Conservation (phyloP, 2,329 filamentous ascomycete genomes). For the Cercospora beticola region DNA sequence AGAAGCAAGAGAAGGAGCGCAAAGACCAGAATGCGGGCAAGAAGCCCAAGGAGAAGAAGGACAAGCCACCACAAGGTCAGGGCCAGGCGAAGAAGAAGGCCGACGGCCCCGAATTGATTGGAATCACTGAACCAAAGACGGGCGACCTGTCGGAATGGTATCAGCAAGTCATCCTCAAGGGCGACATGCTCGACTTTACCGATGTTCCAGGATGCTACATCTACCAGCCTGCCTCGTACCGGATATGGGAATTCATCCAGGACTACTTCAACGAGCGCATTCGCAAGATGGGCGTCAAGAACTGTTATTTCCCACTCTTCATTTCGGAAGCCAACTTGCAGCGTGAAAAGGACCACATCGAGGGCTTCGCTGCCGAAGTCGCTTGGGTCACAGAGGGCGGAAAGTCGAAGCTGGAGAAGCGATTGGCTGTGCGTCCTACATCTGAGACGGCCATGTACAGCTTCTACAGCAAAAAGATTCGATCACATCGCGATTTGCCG, state of each 20-base stretch:
- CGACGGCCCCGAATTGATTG: slow-evolving; percentile 68
- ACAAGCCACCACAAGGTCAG: slow-evolving; percentile 32
- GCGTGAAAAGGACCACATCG: slow-evolving; percentile 90
- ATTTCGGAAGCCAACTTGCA: slow-evolving; percentile 84
- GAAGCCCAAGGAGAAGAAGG: slow-evolving; percentile 33
- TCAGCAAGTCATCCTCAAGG: slow-evolving; percentile 94
- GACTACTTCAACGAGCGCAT: slow-evolving; percentile 64
- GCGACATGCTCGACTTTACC: slow-evolving; percentile 97
- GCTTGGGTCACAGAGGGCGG: slow-evolving; percentile 89
- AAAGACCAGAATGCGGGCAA: slow-evolving; percentile 36
- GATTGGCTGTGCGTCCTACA: slow-evolving; percentile 67
- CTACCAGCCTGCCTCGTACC: slow-evolving; percentile 68
- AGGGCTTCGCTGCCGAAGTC: slow-evolving; percentile 94
- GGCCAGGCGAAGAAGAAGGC: slow-evolving; percentile 44
- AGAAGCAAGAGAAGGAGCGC: slow-evolving; percentile 39
- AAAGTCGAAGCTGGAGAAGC: slow-evolving; percentile 86
- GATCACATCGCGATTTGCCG: slow-evolving; percentile 91
- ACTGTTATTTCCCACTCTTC: slow-evolving; percentile 96
- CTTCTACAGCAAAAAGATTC: slow-evolving; percentile 96
- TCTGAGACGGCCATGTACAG: slow-evolving; percentile 87
- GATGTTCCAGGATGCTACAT: slow-evolving; percentile 98
- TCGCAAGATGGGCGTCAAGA: slow-evolving; percentile 87
- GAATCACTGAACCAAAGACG: slow-evolving; percentile 81
- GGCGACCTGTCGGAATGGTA: slow-evolving; percentile 95
- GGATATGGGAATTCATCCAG: slow-evolving; percentile 68